Conservation (phyloP, 176 grass and related monocot species). For the Zizania latifolia region DNA sequence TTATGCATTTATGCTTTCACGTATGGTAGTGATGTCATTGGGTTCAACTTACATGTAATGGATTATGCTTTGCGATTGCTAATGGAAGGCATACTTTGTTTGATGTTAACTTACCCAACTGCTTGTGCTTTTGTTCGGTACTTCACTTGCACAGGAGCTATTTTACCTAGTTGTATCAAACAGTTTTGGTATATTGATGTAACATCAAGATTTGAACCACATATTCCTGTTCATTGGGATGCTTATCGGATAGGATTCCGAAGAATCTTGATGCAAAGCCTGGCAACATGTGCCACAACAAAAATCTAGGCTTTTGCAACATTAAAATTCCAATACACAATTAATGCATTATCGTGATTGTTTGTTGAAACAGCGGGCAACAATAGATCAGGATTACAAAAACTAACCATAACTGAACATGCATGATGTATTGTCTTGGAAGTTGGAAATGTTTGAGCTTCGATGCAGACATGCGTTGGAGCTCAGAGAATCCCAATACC, state of each 20-base stretch:
- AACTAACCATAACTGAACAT: not conserved
- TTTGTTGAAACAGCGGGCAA: not conserved
- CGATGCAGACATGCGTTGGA: not conserved
- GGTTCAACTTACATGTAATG: constrained; percentile 18
- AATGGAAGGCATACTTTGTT: not conserved
- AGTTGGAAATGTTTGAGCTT: not conserved
- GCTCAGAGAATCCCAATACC: not conserved
- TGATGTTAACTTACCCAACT: constrained; percentile 5
- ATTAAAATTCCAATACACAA: not conserved
- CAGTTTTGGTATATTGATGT: constrained; percentile 21
- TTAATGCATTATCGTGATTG: not conserved
- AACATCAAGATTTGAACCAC: constrained; percentile 35
- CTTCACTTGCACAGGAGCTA: not conserved
- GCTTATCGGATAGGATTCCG: constrained; percentile 31
- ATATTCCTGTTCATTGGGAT: constrained; percentile 32
- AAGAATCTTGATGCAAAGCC: constrained; percentile 1
- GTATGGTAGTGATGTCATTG: constrained; percentile 20
- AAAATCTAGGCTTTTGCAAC: not conserved
- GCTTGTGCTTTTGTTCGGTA: constrained; percentile 3
- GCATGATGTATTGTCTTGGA: not conserved
- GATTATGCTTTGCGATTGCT: not conserved
- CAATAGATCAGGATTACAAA: not conserved
- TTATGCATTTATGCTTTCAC: too few species aligned
- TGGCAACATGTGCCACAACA: constrained; percentile 28
- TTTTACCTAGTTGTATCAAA: constrained; percentile 12